Base-by-base conservation (phyloP, 1,284 basidiomycete species). In the Leccinum discolor region DNA sequence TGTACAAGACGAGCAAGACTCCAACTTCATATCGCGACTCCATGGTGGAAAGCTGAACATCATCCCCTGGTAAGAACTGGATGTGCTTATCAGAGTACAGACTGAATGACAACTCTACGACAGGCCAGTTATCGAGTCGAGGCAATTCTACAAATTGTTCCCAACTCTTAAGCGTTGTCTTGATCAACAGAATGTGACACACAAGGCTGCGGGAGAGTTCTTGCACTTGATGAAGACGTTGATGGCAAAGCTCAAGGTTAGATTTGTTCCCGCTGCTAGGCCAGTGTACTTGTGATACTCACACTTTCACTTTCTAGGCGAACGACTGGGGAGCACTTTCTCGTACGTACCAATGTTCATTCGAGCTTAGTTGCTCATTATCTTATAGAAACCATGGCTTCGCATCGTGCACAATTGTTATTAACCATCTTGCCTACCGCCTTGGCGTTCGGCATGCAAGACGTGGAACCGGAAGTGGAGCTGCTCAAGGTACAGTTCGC, bases 241-340 rank as follows among this genome's bases (percentile, higher is more conserved):
- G 35, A 79, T 89, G 87, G 87, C 87, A 3, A 89, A 88, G 67
- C 73, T 88, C 59, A 89, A 88, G 81, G 87, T 84, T 58, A 57
- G 56, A 57, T 12, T 59, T 29, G n/a, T 57, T 35, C 4, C 21
- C 8, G 4, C 12, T 10, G 18, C 40, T n/a, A 26, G 23, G 38
- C 18, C 29, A 29, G 2, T 29, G 29, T 29, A 29, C 29, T 2
- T 29, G 29, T 29, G 29, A 29, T 29, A 29, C 29, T 29, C 29
- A 29, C 29, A 29, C 29, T 29, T 29, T 29, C 38, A 8, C 35
- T 35, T 42, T 59, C 23, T 44, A 88, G 86, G 82, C 83, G 1
- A 88, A 88, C 66, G 86, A 88, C 65, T 88, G 87, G 87, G 85
- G 86, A 12, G 79, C 87, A 0, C 74, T 88, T n/a, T 83, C 84